Percentiles rank a stretch among this genome's conserved stretches.
These are phyloP conservation scores for Bipolaris victoriae DNA, from an alignment of 2,329 filamentous ascomycete species.

Conservation along the genomic window DNA sequence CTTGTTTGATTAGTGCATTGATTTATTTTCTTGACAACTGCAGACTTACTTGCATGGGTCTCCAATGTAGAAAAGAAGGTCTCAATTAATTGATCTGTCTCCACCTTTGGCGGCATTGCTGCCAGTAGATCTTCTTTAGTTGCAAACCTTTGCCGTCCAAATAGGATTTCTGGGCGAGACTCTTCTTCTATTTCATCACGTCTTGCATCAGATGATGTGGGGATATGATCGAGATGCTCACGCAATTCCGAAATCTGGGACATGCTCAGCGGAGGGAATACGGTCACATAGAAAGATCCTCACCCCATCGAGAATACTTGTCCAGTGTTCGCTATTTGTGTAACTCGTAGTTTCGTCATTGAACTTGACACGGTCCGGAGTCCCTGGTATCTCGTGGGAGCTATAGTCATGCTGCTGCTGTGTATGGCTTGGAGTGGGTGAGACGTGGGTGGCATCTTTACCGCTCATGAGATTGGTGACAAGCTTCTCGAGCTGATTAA, in stretches of 20 bases:
- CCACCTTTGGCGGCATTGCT: slow-evolving; percentile 32
- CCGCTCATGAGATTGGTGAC: slow-evolving; percentile 44
- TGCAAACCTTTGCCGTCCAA: slow-evolving; percentile 36
- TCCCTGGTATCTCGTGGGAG: slow-evolving; percentile 27
- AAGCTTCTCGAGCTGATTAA: slow-evolving; percentile 46
- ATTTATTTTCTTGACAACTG: background rate
- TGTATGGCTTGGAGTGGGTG: slow-evolving; percentile 5
- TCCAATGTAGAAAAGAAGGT: slow-evolving; percentile 39
- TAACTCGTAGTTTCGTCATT: slow-evolving; percentile 40
- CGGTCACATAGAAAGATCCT: slow-evolving; percentile 7
- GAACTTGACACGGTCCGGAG: slow-evolving; percentile 41
- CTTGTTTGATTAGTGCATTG: slow-evolving; percentile 19
- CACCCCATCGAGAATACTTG: slow-evolving; percentile 47
- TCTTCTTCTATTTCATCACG: slow-evolving; percentile 23
- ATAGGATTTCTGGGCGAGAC: slow-evolving; percentile 37
- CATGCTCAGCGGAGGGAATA: slow-evolving; percentile 1
- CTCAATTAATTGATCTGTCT: slow-evolving; percentile 34
- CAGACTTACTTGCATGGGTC: slow-evolving; percentile 32
- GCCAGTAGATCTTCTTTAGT: slow-evolving; percentile 39
- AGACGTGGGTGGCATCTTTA: slow-evolving; percentile 18
- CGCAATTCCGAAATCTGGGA: slow-evolving; percentile 41
- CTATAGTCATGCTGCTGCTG: slow-evolving; percentile 7
- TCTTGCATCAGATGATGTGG: slow-evolving; percentile 28
- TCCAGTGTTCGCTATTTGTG: slow-evolving; percentile 44
- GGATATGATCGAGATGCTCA: slow-evolving; percentile 40